Conservation (phyloP, 257 asterid species). For the Coffea eugenioides region DNA sequence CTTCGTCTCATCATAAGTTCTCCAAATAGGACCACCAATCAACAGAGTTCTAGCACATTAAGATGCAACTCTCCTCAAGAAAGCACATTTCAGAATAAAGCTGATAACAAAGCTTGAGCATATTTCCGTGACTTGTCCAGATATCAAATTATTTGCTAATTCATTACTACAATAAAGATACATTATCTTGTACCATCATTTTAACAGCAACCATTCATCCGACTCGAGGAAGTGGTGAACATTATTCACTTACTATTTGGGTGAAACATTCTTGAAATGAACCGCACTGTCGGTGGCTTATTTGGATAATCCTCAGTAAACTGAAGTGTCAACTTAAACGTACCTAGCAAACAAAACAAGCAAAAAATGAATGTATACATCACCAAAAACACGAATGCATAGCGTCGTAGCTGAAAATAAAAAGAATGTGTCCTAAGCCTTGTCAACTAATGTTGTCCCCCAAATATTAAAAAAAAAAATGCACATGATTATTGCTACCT, state of each 20-base stretch:
- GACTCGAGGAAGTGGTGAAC: neutral
- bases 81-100: neutral
- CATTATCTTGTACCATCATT: neutral
- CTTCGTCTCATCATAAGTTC: too few relatives aligned
- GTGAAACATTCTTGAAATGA: constrained; percentile 94
- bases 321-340: constrained; percentile 88
- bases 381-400: neutral
- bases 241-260: constrained; percentile 78
- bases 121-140: neutral
- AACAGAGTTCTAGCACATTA: too few relatives aligned
- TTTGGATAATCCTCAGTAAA: constrained; percentile 92
- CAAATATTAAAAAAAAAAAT: neutral
- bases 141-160: neutral
- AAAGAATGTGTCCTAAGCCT: neutral
- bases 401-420: neutral
- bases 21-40: too few relatives aligned
- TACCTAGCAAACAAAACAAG: constrained; percentile 40
- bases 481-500: neutral
- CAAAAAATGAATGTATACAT: neutral
- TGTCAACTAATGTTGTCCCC: neutral
- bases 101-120: neutral
- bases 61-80: neutral
- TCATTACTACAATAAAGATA: neutral
- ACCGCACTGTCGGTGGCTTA: constrained; percentile 92
- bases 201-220: neutral